Conservation (phyloP, 768 basidiomycete genomes). For the Thelephora ganbajun region DNA sequence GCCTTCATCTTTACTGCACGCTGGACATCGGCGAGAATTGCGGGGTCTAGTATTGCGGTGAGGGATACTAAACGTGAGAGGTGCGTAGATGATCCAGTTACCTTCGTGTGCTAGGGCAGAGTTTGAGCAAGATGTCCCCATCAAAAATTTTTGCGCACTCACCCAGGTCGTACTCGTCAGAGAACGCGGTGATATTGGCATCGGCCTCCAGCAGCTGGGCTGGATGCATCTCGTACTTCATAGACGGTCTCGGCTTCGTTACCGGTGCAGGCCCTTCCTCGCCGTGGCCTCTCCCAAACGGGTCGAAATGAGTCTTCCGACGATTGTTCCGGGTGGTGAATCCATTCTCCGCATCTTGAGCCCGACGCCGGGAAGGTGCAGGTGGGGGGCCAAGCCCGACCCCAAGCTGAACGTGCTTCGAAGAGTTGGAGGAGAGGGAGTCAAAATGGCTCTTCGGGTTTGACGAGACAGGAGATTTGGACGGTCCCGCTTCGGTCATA, state of each 20-base stretch:
- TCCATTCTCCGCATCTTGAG: no score
- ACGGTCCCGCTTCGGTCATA: no score
- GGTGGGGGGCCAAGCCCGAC: no score
- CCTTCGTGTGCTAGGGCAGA: slow-evolving; percentile 55
- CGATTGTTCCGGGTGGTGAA: background rate
- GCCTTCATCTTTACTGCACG: slow-evolving; percentile 62
- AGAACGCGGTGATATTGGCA: slow-evolving; percentile 24
- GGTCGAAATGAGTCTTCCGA: background rate
- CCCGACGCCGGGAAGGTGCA: no score
- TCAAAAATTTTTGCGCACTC: slow-evolving; percentile 19
- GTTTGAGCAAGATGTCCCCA: background rate
- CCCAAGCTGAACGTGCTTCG: no score
- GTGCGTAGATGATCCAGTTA: slow-evolving; percentile 16
- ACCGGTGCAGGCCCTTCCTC: no score
- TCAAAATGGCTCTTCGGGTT: no score
- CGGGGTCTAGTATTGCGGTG: slow-evolving; percentile 39
- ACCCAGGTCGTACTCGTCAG: slow-evolving; percentile 73
- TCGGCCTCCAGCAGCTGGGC: slow-evolving; percentile 9
- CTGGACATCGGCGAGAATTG: slow-evolving; percentile 68
- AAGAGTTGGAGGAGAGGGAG: no score
- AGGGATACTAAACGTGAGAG: no score
- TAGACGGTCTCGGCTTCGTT: background rate
- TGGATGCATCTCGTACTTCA: background rate
- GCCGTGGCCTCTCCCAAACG: background rate
- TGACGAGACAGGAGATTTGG: no score